A percentile compares a stretch with the other conserved stretches of the same genome.
Conservation (phyloP, 345 rosid species). For the Raphanus raphanistrum region DNA sequence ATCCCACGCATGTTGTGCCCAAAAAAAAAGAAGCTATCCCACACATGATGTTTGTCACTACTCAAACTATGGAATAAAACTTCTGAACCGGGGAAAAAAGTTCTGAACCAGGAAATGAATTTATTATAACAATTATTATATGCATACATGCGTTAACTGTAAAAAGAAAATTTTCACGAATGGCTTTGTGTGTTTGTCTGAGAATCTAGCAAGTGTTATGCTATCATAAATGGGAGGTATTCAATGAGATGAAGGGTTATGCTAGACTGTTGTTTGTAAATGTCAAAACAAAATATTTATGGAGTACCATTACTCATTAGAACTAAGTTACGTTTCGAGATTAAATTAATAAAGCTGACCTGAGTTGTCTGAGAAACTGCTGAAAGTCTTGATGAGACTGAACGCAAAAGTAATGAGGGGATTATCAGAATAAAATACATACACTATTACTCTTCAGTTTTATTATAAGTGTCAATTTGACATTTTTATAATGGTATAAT, state of each 20-base stretch:
- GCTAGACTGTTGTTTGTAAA: constrained; percentile 16
- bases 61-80: background rate
- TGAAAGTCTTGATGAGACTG: constrained; percentile 31
- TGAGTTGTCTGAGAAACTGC: constrained; percentile 34
- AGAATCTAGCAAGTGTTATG: background rate
- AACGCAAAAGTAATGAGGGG: constrained; percentile 32
- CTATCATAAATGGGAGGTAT: background rate
- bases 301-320: background rate
- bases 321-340: background rate
- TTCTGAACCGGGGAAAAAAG: background rate
- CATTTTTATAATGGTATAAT: too few relatives aligned
- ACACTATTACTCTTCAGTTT: too few relatives aligned
- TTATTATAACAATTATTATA: too few relatives aligned
- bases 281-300: background rate
- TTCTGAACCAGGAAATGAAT: background rate
- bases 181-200: background rate
- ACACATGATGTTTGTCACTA: background rate
- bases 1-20: background rate
- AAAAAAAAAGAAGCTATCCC: background rate
- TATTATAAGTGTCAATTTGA: too few relatives aligned
- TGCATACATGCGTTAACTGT: background rate
- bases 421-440: background rate
- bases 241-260: background rate
- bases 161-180: background rate
- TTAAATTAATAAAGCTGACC: constrained; percentile 22